These are phyloP conservation scores for Spizellomyces sp. DNA, from an alignment of 192 early-diverging fungal species.

Conservation along the genomic window DNA sequence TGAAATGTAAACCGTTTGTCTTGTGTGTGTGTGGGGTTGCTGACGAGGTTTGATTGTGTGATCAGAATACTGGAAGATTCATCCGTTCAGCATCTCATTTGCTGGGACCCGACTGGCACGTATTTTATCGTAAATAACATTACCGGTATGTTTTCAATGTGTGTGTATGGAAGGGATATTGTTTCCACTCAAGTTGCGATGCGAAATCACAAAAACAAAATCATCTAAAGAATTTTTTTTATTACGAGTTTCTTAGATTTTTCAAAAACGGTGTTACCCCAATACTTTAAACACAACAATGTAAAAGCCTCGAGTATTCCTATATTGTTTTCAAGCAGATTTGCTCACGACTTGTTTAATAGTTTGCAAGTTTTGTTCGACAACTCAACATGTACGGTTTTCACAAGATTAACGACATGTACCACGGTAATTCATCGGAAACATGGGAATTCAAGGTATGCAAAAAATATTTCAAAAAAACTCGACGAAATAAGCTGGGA, in stretches of 20 bases:
- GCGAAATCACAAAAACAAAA: too few relatives aligned
- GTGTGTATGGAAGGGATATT: too few relatives aligned
- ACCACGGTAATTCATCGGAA: constrained; percentile 35
- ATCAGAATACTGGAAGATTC: constrained; percentile 44
- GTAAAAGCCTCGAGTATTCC: neutral
- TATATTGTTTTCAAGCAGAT: neutral
- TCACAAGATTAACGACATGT: constrained; percentile 58
- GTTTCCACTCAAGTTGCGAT: too few relatives aligned
- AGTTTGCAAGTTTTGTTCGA: constrained; percentile 50
- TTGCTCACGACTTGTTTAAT: neutral
- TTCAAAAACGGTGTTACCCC: constrained; percentile 42
- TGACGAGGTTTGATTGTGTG: neutral
- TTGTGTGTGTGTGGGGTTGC: neutral
- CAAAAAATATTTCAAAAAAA: neutral
- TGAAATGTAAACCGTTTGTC: neutral
- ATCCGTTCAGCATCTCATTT: constrained; percentile 32
- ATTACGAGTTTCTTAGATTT: too few relatives aligned
- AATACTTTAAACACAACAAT: constrained; percentile 55
- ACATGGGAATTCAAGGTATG: constrained; percentile 47
- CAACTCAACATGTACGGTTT: constrained; percentile 55
- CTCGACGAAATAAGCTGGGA: neutral
- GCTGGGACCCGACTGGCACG: constrained; percentile 42
- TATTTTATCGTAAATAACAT: constrained; percentile 46
- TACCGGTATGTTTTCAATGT: constrained; percentile 24
- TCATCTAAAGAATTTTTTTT: too few relatives aligned